Conservation (phyloP, 257 asterid species). For the Solanum rostratum region DNA sequence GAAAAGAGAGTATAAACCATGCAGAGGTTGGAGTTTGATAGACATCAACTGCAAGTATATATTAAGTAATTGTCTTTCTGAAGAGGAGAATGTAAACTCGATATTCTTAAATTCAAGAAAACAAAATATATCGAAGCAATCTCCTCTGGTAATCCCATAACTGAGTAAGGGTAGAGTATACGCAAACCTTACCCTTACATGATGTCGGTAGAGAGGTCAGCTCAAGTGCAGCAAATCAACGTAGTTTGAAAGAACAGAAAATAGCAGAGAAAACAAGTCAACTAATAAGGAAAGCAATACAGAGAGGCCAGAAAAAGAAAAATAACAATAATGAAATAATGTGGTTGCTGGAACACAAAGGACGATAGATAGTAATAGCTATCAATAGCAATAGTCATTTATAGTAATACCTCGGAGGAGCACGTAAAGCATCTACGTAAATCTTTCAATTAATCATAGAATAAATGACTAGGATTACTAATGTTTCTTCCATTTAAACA, state of each 20-base stretch:
- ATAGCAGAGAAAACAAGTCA: neutral
- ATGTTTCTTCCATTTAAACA: neutral
- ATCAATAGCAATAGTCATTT: neutral
- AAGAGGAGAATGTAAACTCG: neutral
- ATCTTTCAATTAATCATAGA: neutral
- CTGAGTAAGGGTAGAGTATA: neutral
- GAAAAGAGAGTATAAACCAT: neutral
- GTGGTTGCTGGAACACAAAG: neutral
- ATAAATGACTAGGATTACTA: neutral
- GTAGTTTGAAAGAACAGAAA: neutral
- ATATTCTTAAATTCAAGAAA: neutral
- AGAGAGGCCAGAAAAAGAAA: neutral
- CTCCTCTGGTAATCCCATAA: neutral
- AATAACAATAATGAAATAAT: neutral
- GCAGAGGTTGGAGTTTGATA: neutral
- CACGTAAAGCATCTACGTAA: neutral
- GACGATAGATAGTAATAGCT: neutral
- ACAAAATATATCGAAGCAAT: neutral
- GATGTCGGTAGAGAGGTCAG: neutral
- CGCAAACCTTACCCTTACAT: neutral
- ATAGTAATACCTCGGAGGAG: neutral
- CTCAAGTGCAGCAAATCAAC: neutral
- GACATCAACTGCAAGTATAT: neutral
- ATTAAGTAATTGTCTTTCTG: neutral
- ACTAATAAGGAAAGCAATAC: neutral